Evolutionary conservation across 192 early-diverging fungal genomes (phyloP).

Genomic region (Geranomyces michiganensis): DNA sequence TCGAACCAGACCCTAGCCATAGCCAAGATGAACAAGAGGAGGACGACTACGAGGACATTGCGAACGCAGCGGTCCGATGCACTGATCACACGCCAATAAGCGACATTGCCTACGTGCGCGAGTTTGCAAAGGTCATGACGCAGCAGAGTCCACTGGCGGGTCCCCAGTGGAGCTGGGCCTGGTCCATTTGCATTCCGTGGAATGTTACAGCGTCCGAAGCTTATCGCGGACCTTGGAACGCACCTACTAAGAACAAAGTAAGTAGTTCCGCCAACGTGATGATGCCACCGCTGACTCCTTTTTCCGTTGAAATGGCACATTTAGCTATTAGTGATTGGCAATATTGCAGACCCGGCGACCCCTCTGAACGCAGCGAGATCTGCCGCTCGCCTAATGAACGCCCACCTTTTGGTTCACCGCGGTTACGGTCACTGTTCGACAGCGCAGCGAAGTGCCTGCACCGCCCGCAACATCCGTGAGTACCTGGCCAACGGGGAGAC

Average conservation of each 20-base stretch:
- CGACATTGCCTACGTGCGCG: background rate
- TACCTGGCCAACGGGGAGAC: too few relatives aligned
- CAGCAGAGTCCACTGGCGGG: background rate
- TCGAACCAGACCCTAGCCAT: background rate
- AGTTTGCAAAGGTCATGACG: background rate
- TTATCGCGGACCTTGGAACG: background rate
- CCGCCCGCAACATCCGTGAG: background rate
- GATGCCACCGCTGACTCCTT: background rate
- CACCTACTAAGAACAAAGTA: conserved; percentile 1
- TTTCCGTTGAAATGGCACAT: background rate
- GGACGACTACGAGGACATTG: background rate
- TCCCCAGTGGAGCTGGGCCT: background rate
- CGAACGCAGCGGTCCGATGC: background rate
- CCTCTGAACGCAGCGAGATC: background rate
- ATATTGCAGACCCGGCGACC: background rate
- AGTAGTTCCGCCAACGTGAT: background rate
- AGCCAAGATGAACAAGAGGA: background rate
- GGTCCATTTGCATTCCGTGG: background rate
- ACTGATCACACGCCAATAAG: background rate
- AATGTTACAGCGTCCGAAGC: background rate
- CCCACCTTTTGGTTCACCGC: background rate
- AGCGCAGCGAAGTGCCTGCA: background rate
- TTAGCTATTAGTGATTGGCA: background rate
- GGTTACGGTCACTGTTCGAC: background rate
- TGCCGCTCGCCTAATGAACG: background rate